A percentile compares a stretch with the other conserved stretches of the same genome.
phyloP scores from a whole-genome alignment of 441 rosid genomes.

The Pelargonium australe region DNA sequence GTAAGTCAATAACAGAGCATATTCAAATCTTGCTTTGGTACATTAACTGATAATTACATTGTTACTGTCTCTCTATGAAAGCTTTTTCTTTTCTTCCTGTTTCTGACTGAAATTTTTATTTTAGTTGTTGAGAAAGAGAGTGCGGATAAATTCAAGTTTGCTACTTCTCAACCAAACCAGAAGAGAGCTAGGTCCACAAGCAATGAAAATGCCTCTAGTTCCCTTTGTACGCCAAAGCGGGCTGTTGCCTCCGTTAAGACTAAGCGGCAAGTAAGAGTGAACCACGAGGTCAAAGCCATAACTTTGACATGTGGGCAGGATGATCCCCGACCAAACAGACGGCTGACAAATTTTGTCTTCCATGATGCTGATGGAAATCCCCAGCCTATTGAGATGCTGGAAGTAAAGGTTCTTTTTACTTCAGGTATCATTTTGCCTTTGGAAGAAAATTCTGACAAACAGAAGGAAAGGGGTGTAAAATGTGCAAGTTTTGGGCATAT shows the following conservation, averaged over 20 bases:
- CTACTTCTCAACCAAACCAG: conserved; percentile 3
- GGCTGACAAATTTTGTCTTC: conserved; percentile 54
- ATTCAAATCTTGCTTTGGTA: background rate
- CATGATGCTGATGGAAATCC: conserved; percentile 41
- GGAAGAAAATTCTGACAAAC: conserved; percentile 37
- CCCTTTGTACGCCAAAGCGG: conserved; percentile 23
- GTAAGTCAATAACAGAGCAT: too few relatives aligned
- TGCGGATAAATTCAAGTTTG: background rate
- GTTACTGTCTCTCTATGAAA: background rate
- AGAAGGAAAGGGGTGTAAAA: conserved; percentile 37
- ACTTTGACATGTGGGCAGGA: conserved; percentile 31
- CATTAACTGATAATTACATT: background rate
- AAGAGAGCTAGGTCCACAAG: conserved; percentile 17
- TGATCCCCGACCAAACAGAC: conserved; percentile 47
- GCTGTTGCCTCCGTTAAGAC: conserved; percentile 23
- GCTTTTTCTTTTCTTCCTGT: background rate
- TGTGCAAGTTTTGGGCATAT: conserved; percentile 60
- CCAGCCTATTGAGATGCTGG: conserved; percentile 68
- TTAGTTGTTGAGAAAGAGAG: background rate
- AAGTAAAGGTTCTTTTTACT: conserved; percentile 45
- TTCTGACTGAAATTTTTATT: background rate
- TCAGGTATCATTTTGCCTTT: conserved; percentile 56
- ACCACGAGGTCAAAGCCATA: conserved; percentile 23
- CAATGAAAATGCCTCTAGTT: background rate
- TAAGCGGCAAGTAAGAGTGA: conserved; percentile 16